These are phyloP conservation scores for Prosopis cineraria DNA, from an alignment of 306 rosid species.

Conservation along the genomic window DNA sequence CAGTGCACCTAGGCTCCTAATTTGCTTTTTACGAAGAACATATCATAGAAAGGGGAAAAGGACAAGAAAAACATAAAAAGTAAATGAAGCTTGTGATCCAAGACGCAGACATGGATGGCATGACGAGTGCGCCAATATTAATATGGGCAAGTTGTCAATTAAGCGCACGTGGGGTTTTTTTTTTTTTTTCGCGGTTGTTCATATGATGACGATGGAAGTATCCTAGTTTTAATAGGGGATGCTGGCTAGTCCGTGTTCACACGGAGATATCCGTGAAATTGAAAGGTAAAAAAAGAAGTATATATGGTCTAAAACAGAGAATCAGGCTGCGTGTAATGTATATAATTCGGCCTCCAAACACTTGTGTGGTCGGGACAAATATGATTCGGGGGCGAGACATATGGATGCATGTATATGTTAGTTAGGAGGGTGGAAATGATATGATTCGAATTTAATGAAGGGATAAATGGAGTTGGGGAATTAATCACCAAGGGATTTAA, in stretches of 20 bases:
- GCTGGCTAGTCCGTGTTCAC: not conserved
- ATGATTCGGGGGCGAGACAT: conserved; percentile 1
- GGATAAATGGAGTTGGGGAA: not conserved
- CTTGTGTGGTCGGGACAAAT: not conserved
- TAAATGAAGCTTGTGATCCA: not conserved
- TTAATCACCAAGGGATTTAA: not conserved
- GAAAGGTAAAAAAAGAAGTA: not conserved
- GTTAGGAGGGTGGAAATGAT: not conserved
- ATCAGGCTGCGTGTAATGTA: not conserved
- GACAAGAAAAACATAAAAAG: not conserved
- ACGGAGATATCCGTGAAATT: not conserved
- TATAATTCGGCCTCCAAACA: not conserved
- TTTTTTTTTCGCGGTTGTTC: not conserved
- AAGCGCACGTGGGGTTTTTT: conserved; percentile 7
- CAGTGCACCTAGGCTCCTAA: not conserved
- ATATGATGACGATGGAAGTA: not conserved
- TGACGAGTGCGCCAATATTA: not conserved
- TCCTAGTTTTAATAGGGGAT: not conserved
- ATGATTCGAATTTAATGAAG: not conserved
- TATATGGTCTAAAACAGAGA: not conserved
- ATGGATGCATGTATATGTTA: not conserved
- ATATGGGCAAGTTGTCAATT: not conserved
- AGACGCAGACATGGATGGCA: not conserved
- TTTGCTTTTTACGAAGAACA: not conserved
- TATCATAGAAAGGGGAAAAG: not conserved